Conservation (phyloP, 495 filamentous ascomycete species). For the Amphirosellinia nigrospora region DNA sequence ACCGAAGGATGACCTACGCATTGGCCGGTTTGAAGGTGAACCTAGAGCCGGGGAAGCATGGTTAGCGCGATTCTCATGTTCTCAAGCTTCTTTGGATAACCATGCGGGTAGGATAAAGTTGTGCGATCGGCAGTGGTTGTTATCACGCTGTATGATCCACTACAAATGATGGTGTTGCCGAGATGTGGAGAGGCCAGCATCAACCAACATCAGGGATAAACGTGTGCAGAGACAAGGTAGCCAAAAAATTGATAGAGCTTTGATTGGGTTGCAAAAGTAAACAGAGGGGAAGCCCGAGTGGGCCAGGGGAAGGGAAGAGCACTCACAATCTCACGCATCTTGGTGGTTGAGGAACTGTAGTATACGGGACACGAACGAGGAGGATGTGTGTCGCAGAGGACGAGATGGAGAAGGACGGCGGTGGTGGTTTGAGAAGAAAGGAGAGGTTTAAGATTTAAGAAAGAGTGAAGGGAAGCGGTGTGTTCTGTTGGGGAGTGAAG, state of each 20-base stretch:
- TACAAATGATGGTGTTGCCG: neutral
- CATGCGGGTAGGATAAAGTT: neutral
- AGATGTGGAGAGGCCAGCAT: conserved; percentile 50
- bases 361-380: conserved; percentile 39
- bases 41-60: conserved; percentile 60
- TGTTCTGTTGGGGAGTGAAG: conserved; percentile 25
- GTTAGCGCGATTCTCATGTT: conserved; percentile 40
- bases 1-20: conserved; percentile 73
- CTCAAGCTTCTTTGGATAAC: neutral
- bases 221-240: conserved; percentile 68
- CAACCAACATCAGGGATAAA: conserved; percentile 48
- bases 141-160: neutral
- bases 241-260: conserved; percentile 44
- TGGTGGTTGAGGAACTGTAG: conserved; percentile 46
- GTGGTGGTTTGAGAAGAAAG: conserved; percentile 35
- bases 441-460: conserved; percentile 35
- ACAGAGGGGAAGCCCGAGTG: conserved; percentile 37
- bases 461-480: conserved; percentile 42
- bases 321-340: conserved; percentile 96
- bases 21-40: conserved; percentile 99
- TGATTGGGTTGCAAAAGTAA: conserved; percentile 75
- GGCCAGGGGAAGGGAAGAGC: conserved; percentile 24
- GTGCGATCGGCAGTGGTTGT: neutral
- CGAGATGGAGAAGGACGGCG: conserved; percentile 28
- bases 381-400: conserved; percentile 25